Evolutionary conservation across 1,139 yeast genomes (phyloP).

Genomic region (Sugiyamaella grinbergsii): DNA sequence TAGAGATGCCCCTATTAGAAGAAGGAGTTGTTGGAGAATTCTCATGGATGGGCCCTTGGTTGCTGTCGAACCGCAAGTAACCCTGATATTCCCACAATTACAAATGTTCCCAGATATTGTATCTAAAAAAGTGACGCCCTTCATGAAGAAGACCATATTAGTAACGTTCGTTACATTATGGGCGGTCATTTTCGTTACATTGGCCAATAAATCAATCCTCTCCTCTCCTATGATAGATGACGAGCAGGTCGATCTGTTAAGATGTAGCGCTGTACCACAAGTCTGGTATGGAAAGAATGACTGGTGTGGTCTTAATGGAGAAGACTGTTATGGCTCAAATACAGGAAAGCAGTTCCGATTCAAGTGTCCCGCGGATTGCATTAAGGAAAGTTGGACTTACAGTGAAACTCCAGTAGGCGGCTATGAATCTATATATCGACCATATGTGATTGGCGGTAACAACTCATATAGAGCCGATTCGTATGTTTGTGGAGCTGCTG

Average conservation of each 20-base stretch:
- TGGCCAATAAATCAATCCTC: conserved; percentile 34
- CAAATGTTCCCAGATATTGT: conserved; percentile 35
- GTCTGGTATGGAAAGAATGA: conserved; percentile 75
- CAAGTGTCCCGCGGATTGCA: conserved; percentile 89
- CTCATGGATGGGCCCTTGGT: conserved; percentile 35
- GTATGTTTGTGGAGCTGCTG: conserved; percentile 86
- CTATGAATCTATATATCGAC: conserved; percentile 65
- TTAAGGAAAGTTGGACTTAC: conserved; percentile 73
- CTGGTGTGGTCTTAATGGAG: conserved; percentile 73
- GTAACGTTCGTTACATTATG: conserved; percentile 28
- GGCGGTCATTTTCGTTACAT: conserved; percentile 31
- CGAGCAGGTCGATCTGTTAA: conserved; percentile 29
- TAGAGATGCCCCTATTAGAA: background rate
- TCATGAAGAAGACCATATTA: conserved; percentile 16
- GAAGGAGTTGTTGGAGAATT: conserved; percentile 17
- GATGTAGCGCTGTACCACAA: conserved; percentile 41
- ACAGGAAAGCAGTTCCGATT: conserved; percentile 54
- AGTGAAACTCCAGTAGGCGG: conserved; percentile 78
- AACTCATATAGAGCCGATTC: conserved; percentile 84
- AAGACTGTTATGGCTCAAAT: conserved; percentile 53
- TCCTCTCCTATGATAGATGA: conserved; percentile 35
- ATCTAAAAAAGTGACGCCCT: conserved; percentile 13
- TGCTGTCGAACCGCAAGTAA: conserved; percentile 33
- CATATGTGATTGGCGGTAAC: conserved; percentile 72
- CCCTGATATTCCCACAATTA: conserved; percentile 27